phyloP scores from a whole-genome alignment of 352 stramenopile genomes.

The Pythium pyrilobum region DNA sequence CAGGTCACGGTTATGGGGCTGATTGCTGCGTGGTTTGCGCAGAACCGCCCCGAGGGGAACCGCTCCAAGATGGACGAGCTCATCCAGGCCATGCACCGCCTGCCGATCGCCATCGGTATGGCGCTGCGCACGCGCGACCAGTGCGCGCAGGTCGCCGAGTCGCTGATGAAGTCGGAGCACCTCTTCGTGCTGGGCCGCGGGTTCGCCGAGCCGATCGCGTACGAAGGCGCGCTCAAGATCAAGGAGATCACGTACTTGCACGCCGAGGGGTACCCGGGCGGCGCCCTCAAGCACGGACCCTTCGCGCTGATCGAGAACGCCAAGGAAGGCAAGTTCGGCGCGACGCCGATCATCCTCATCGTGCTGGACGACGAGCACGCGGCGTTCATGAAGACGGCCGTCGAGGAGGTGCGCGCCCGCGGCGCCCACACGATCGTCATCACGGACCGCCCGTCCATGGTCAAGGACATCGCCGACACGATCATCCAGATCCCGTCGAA shows the following conservation, averaged over 20 bases:
- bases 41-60: slow-evolving; percentile 84
- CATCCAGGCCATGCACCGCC: slow-evolving; percentile 94
- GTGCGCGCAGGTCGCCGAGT: slow-evolving; percentile 87
- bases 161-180: slow-evolving; percentile 88
- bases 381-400: slow-evolving; percentile 93
- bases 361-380: slow-evolving; percentile 97
- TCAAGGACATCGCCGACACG: slow-evolving; percentile 89
- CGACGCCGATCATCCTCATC: slow-evolving; percentile 96
- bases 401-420: slow-evolving; percentile 95
- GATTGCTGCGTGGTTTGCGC: slow-evolving; percentile 89
- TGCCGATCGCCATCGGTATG: slow-evolving; percentile 98
- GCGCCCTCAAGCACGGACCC: slow-evolving; percentile 97
- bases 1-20: slow-evolving; percentile 92
- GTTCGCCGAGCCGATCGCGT: slow-evolving; percentile 92
- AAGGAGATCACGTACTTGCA: slow-evolving; percentile 99
- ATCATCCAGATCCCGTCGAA: slow-evolving; percentile 96
- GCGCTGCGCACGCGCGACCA: slow-evolving; percentile 90
- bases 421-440: slow-evolving; percentile 97
- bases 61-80: slow-evolving; percentile 83
- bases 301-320: slow-evolving; percentile 97
- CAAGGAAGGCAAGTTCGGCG: slow-evolving; percentile 91
- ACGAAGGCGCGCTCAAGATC: slow-evolving; percentile 98
- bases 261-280: slow-evolving; percentile 96
- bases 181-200: slow-evolving; percentile 95
- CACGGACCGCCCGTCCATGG: slow-evolving; percentile 94